A percentile compares a stretch with the other conserved stretches of the same genome.
phyloP scores from a whole-genome alignment of 306 rosid genomes.

The Gastrolobium villosum region DNA sequence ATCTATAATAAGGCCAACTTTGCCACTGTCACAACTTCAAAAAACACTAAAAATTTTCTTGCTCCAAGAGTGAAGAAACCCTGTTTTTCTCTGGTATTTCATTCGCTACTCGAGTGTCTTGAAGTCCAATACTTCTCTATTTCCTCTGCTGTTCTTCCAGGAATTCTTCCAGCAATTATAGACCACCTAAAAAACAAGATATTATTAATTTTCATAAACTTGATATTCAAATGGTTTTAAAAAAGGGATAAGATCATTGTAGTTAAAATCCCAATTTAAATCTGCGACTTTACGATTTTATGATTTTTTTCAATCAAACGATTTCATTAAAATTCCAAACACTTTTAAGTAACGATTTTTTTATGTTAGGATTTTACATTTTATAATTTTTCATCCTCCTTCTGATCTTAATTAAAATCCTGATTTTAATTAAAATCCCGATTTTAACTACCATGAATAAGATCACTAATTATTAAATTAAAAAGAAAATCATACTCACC shows the following conservation, averaged over 20 bases:
- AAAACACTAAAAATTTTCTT: constrained; percentile 53
- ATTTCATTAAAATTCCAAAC: no score
- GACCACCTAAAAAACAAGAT: constrained; percentile 65
- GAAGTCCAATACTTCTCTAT: constrained; percentile 87
- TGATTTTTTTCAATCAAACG: no score
- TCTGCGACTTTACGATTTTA: no score
- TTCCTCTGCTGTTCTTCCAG: constrained; percentile 96
- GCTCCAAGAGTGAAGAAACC: constrained; percentile 45
- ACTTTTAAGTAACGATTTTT: no score
- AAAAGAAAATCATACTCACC: constrained; percentile 54
- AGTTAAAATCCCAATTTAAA: no score
- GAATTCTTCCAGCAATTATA: constrained; percentile 93
- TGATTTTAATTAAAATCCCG: no score
- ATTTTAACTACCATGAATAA: no score
- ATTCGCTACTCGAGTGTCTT: constrained; percentile 66
- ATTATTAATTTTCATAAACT: background rate
- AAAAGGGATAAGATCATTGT: background rate
- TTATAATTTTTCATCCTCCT: no score
- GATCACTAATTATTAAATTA: background rate
- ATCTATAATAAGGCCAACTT: constrained; percentile 37
- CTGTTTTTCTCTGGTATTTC: constrained; percentile 21
- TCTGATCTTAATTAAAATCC: no score
- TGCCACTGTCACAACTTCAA: constrained; percentile 38
- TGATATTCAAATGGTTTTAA: background rate
- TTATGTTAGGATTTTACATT: no score